Conservation (phyloP, 1,284 basidiomycete species). For the Tylopilus sp. region DNA sequence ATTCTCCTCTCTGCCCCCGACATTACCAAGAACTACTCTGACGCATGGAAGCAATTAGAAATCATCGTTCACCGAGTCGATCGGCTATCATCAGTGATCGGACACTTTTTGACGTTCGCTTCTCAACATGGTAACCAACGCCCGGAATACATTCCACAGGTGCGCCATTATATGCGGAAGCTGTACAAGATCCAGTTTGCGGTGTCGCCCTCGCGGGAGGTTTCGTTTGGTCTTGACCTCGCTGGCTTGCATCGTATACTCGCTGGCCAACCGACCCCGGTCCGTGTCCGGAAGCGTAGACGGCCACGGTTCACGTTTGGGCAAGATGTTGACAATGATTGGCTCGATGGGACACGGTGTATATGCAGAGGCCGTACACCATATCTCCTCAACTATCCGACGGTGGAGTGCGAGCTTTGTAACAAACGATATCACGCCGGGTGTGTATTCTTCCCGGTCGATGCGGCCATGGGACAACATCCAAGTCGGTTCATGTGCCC, state of each 20-base stretch:
- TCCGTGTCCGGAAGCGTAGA: constrained; percentile 57
- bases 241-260: constrained; percentile 76
- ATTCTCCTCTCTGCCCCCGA: constrained; percentile 69
- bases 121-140: constrained; percentile 66
- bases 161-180: constrained; percentile 84
- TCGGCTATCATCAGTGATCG: constrained; percentile 67
- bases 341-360: constrained; percentile 73
- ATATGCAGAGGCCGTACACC: constrained; percentile 71
- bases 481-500: constrained; percentile 60
- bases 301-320: constrained; percentile 73
- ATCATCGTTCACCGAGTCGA: constrained; percentile 74
- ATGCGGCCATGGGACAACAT: constrained; percentile 35
- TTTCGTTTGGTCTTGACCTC: constrained; percentile 76
- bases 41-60: constrained; percentile 74
- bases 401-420: constrained; percentile 67
- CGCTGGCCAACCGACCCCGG: constrained; percentile 58
- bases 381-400: constrained; percentile 57
- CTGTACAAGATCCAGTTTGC: constrained; percentile 81
- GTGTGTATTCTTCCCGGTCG: constrained; percentile 69
- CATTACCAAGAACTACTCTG: constrained; percentile 71
- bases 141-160: constrained; percentile 70
- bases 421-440: constrained; percentile 65
- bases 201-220: constrained; percentile 71
- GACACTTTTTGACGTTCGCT: constrained; percentile 73
- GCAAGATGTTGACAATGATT: constrained; percentile 71